phyloP scores from a whole-genome alignment of 2,329 filamentous ascomycete genomes.

The Penicillium oxalicum region DNA sequence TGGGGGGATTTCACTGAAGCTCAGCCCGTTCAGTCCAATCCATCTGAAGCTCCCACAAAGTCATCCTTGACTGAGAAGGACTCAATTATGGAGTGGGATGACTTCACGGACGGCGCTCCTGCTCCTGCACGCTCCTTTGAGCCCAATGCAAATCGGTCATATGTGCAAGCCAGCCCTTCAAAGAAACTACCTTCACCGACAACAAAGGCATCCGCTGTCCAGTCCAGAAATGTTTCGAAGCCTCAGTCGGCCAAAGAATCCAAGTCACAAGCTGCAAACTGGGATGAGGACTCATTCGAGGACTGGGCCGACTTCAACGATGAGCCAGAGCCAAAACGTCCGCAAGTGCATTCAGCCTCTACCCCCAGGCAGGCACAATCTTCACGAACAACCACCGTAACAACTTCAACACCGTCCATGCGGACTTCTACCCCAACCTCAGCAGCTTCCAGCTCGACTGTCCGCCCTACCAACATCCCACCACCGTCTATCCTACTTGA shows the following conservation, averaged over 20 bases:
- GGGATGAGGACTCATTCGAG: conserved; percentile 18
- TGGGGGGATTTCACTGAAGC: conserved; percentile 19
- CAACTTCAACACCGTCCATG: conserved; percentile 8
- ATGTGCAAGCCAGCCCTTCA: background rate
- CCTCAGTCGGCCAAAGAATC: conserved; percentile 7
- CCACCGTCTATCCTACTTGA: conserved; percentile 79
- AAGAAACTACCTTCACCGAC: background rate
- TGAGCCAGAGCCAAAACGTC: conserved; percentile 4
- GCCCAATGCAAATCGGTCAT: conserved; percentile 1
- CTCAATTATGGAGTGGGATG: conserved; percentile 18
- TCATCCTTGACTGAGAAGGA: conserved; percentile 11
- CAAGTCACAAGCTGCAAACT: conserved; percentile 10
- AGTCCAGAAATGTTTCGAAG: background rate
- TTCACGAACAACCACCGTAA: conserved; percentile 5
- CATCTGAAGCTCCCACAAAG: conserved; percentile 10
- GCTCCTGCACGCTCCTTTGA: conserved; percentile 2
- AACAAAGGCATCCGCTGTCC: background rate
- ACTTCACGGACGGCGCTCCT: conserved; percentile 14
- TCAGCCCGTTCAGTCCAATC: conserved; percentile 4
- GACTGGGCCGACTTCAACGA: conserved; percentile 21
- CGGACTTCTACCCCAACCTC: conserved; percentile 11
- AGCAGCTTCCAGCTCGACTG: conserved; percentile 12
- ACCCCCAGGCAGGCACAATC: conserved; percentile 4
- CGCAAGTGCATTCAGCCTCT: background rate
- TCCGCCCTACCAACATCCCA: conserved; percentile 77